Percentiles rank a stretch among this genome's conserved stretches.
These are phyloP conservation scores for Leersia perrieri DNA, from an alignment of 176 grass and related monocot species.

Conservation along the genomic window DNA sequence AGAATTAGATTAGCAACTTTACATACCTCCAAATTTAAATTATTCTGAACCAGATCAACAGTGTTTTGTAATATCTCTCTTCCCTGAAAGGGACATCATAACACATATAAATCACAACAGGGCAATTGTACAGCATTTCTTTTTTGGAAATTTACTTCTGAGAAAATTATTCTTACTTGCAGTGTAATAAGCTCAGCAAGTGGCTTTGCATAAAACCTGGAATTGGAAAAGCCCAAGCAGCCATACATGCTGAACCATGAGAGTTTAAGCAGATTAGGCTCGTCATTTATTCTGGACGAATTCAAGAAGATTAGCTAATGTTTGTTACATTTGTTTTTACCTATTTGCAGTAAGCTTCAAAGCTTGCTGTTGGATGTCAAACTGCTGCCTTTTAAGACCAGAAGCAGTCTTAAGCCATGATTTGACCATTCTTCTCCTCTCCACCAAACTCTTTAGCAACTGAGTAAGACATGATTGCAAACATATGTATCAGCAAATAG, in stretches of 20 bases:
- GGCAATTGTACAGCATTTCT: background rate
- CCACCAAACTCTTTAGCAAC: conserved; percentile 84
- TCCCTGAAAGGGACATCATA: conserved; percentile 64
- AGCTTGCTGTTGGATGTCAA: conserved; percentile 97
- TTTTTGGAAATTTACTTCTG: conserved; percentile 28
- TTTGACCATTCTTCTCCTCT: conserved; percentile 97
- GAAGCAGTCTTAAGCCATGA: conserved; percentile 84
- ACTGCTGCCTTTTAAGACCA: conserved; percentile 82
- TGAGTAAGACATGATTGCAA: conserved; percentile 28
- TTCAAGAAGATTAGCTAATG: conserved; percentile 6
- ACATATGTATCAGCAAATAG: conserved; percentile 9
- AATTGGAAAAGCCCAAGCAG: conserved; percentile 94
- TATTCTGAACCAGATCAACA: conserved; percentile 93
- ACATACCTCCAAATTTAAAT: conserved; percentile 92
- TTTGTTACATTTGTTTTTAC: conserved; percentile 41
- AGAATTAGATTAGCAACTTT: conserved; percentile 2
- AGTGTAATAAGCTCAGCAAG: conserved; percentile 96
- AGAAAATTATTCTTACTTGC: conserved; percentile 58
- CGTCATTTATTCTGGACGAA: conserved; percentile 19
- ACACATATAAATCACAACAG: conserved; percentile 11
- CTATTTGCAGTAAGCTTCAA: conserved; percentile 98
- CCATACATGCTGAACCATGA: conserved; percentile 81
- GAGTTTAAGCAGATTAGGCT: conserved; percentile 36
- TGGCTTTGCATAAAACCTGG: conserved; percentile 94
- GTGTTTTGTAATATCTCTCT: conserved; percentile 96